Percentiles rank a stretch among this genome's conserved stretches.
Evolutionary conservation across 768 basidiomycete genomes (phyloP).

Genomic region (Suillus clintonianus): DNA sequence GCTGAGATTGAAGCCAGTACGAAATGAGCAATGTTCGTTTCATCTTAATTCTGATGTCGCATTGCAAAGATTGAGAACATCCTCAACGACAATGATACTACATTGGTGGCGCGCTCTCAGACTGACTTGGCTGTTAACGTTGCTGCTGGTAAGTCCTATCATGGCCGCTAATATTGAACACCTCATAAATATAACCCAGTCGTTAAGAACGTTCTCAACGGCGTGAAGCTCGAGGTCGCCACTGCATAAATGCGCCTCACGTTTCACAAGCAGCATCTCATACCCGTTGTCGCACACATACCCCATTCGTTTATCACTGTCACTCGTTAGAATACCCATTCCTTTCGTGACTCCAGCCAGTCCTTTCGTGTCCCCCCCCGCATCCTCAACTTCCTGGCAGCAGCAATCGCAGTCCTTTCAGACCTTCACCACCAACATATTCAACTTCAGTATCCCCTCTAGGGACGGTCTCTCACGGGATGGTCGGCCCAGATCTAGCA

Average conservation of each 20-base stretch:
- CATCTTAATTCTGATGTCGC: neutral
- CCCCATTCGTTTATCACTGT: neutral
- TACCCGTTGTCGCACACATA: neutral
- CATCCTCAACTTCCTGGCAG: constrained; percentile 40
- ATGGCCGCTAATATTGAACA: too few species aligned
- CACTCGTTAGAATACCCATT: constrained; percentile 43
- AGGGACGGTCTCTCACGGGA: constrained; percentile 32
- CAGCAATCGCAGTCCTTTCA: constrained; percentile 71
- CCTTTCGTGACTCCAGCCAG: constrained; percentile 81
- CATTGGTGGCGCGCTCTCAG: too few species aligned
- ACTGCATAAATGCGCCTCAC: neutral
- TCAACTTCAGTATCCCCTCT: constrained; percentile 45
- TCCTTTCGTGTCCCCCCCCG: constrained; percentile 73
- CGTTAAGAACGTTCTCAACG: neutral
- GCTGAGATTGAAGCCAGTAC: neutral
- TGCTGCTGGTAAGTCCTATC: neutral
- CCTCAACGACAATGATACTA: neutral
- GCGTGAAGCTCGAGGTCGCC: neutral
- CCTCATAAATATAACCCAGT: neutral
- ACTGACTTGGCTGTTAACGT: neutral
- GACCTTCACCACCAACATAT: constrained; percentile 49
- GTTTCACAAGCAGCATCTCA: neutral
- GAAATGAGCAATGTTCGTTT: accelerated
- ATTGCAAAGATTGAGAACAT: accelerated
- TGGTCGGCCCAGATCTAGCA: constrained; percentile 48